Evolutionary conservation across 1,284 basidiomycete genomes (phyloP), one percentile per base, ranked within the genome.

Genomic region (Golubevia pallescens): DNA sequence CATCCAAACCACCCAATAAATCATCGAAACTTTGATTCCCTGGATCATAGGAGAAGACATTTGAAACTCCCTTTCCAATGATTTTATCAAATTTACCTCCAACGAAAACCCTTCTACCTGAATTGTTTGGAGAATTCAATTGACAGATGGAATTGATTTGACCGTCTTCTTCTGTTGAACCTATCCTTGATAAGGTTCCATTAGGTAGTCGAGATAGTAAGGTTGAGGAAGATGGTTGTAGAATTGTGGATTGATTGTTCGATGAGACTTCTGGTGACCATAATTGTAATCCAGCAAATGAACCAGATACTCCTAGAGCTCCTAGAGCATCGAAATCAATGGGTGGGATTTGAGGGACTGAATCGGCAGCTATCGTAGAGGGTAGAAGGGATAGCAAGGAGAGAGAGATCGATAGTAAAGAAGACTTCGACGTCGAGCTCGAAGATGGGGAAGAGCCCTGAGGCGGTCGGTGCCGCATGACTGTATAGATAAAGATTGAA

Each of bases 341-440:
- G 59, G 65, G 67, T 16, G 78, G 77, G 32, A 80, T 48, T 57
- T 13, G n/a, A 13, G 55, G 55, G 75, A 60, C 69, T 23, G 59
- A 57, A 19, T 57, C 55, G 10, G 4, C 55, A 14, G 13, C 55
- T 10, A 14, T 34, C 13, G 32, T 24, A 14, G 55, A 57, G 13
- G 32, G 55, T 13, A 34, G 23, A n/a, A 34, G n/a, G 55, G 32
- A 34, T 1, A 57, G 55, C 23, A 57, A n/a, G 55, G 55, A 57
- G 55, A 57, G 10, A 2, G 32, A 34, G 55, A 34, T 10, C 10
- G 55, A 19, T 16, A 34, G 55, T 34, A 24, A 19, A 24, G 87
- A 86, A 57, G 87, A 87, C 48, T 95, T 95, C 80, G 93, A 94
- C 73, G 89, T 95, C 65, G 92, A 91, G 0, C 90, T 95, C 60